A percentile compares a stretch with the other conserved stretches of the same genome.
Conservation (phyloP, 2,329 filamentous ascomycete genomes). For the Westerdykella ornata region DNA sequence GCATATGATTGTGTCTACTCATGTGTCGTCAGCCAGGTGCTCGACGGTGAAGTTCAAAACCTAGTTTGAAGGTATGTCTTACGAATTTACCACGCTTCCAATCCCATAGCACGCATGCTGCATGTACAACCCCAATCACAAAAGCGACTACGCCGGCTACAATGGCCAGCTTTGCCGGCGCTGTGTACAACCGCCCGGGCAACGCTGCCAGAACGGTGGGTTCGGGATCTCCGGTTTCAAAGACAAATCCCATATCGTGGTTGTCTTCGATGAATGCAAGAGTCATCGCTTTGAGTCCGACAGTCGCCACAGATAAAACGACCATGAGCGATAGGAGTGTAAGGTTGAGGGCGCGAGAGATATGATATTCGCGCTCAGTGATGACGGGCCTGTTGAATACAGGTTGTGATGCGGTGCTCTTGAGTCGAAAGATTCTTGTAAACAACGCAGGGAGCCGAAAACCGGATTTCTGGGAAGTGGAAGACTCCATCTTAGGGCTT, state of each 20-base stretch:
- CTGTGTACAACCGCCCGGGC: constrained; percentile 19
- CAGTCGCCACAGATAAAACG: constrained; percentile 14
- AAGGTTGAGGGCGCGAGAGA: constrained; percentile 17
- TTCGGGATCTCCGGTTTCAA: constrained; percentile 10
- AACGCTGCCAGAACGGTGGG: constrained; percentile 24
- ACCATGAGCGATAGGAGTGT: constrained; percentile 16
- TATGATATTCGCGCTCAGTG: constrained; percentile 12
- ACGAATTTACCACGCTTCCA: constrained; percentile 18
- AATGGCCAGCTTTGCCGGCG: constrained; percentile 25
- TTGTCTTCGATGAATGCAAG: constrained; percentile 32
- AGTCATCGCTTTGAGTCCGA: constrained; percentile 25
- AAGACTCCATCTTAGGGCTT: not conserved
- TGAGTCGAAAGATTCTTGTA: constrained; percentile 1
- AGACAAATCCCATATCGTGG: constrained; percentile 24
- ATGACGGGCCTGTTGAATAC: constrained; percentile 18
- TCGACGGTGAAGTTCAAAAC: no score
- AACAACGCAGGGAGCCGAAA: constrained; percentile 11
- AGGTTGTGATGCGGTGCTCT: constrained; percentile 6
- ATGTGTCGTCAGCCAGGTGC: no score
- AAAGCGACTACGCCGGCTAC: constrained; percentile 19
- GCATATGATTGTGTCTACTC: constrained; percentile 24
- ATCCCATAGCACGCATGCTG: constrained; percentile 18
- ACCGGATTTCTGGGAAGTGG: not conserved
- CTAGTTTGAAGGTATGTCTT: no score
- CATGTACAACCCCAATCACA: constrained; percentile 17